Percentiles rank a stretch among this genome's conserved stretches.
These are phyloP conservation scores for Dillenia suffruticosa DNA, from an alignment of 164 flowering plant genomes.

Conservation along the genomic window DNA sequence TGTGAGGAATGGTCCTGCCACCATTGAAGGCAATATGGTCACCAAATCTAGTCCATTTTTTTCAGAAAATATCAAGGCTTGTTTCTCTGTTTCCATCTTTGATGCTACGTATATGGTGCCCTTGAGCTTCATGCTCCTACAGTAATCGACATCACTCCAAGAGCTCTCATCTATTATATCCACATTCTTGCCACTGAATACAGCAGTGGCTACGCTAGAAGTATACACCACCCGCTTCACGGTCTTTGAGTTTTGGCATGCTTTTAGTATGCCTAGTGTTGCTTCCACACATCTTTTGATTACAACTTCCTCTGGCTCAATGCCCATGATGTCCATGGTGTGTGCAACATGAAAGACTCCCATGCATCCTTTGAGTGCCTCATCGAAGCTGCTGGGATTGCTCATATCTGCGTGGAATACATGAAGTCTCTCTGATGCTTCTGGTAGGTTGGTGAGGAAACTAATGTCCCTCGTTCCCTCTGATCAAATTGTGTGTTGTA, in stretches of 20 bases:
- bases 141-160: constrained; percentile 40
- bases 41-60: constrained; percentile 36
- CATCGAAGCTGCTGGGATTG: constrained; percentile 12
- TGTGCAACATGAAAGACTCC: constrained; percentile 28
- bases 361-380: constrained; percentile 16
- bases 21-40: constrained; percentile 26
- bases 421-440: constrained; percentile 24
- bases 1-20: constrained; percentile 36
- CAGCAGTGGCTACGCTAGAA: constrained; percentile 27
- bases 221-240: constrained; percentile 44
- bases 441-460: constrained; percentile 18
- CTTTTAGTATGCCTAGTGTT: constrained; percentile 27
- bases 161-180: constrained; percentile 30
- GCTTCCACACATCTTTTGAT: constrained; percentile 21
- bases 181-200: neutral
- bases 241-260: constrained; percentile 31
- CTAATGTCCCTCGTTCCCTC: constrained; percentile 18
- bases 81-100: constrained; percentile 36
- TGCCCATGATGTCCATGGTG: constrained; percentile 2
- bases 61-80: constrained; percentile 37
- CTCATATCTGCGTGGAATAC: constrained; percentile 25
- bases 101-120: constrained; percentile 24
- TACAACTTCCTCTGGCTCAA: neutral
- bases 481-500: neutral
- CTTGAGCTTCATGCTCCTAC: neutral